These are phyloP conservation scores for Mycena pura DNA, from an alignment of 768 basidiomycete species.

Conservation along the genomic window DNA sequence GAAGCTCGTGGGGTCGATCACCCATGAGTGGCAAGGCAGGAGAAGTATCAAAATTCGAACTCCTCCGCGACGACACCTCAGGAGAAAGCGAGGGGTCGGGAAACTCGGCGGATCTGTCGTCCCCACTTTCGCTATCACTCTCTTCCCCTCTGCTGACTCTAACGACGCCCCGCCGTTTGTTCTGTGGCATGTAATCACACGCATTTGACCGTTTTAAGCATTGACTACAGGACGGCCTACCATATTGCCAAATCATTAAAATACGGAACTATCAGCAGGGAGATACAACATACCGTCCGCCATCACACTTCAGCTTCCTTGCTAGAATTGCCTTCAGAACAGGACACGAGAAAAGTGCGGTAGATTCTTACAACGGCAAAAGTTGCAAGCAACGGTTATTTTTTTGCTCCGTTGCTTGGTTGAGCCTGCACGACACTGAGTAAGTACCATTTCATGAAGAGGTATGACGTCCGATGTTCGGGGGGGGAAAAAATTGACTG, in stretches of 20 bases:
- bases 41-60: slow-evolving; percentile 55
- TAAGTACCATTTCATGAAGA: slow-evolving; percentile 23
- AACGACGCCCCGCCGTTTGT: slow-evolving; percentile 71
- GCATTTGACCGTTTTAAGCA: slow-evolving; percentile 79
- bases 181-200: slow-evolving; percentile 83
- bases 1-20: slow-evolving; percentile 54
- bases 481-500: slow-evolving; percentile 4
- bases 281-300: too few species aligned
- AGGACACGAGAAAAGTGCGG: slow-evolving; percentile 11
- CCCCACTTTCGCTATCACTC: slow-evolving; percentile 73
- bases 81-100: slow-evolving; percentile 65
- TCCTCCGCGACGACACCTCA: slow-evolving; percentile 56
- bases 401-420: slow-evolving; percentile 79
- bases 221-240: slow-evolving; percentile 82
- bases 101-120: slow-evolving; percentile 58
- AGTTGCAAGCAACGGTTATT: slow-evolving; percentile 90
- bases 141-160: slow-evolving; percentile 68
- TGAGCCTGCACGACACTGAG: slow-evolving; percentile 47
- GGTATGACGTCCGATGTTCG: slow-evolving; percentile 7
- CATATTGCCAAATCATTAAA: too few species aligned
- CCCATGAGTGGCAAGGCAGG: slow-evolving; percentile 48
- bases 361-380: slow-evolving; percentile 77
- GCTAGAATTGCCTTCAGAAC: slow-evolving; percentile 50
- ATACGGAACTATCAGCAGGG: too few species aligned
- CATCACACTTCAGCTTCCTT: slow-evolving; percentile 89